Evolutionary conservation across 257 asterid genomes (phyloP), one percentile per base, ranked within the genome.

Genomic region (Solanum virginianum): DNA sequence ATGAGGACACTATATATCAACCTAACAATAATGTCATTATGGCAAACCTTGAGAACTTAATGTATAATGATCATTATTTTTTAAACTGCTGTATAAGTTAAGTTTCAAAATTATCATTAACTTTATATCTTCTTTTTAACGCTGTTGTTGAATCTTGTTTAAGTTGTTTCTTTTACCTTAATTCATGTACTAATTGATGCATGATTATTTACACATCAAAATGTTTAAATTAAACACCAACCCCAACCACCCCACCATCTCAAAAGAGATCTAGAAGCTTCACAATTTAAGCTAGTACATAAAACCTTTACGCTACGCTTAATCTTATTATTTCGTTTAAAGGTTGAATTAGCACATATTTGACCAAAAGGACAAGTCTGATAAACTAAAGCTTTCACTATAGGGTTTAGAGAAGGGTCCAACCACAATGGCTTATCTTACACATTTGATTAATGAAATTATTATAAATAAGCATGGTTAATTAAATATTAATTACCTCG

Each of bases 401-500:
- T 36, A 36, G 6, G 1, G 41, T 36, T 36, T 0, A 36, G 41
- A 36, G 6, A 36, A 36, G 41, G 41, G 36, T 1, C 36, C 3
- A 32, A 32, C 0, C 36, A 32, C 0, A 32, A 2, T 32, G 36
- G 0, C 3, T 2, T 32, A 32, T 32, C 0, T 29, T 2, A 2
- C 2, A 29, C 32, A 29, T 0, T 32, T 26, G 1, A 36, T 17
- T 69, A 32, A 8, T 69, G 77, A 69, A 45, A 74, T n/a, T 2
- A 20, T 9, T 57, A 39, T 81, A 11, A 53, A 79, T 32, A 53
- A n/a, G 10, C 12, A 79, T 49, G 63, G 18, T 70, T 24, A 70
- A 49, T 41, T 26, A 39, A 80, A 12, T 11, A 36, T 36, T 36
- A 36, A 57, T 86, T 92, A 96, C 99, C 98, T 93, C 92, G 1